Conservation (phyloP, 495 filamentous ascomycete species). For the Penicillium desertorum region DNA sequence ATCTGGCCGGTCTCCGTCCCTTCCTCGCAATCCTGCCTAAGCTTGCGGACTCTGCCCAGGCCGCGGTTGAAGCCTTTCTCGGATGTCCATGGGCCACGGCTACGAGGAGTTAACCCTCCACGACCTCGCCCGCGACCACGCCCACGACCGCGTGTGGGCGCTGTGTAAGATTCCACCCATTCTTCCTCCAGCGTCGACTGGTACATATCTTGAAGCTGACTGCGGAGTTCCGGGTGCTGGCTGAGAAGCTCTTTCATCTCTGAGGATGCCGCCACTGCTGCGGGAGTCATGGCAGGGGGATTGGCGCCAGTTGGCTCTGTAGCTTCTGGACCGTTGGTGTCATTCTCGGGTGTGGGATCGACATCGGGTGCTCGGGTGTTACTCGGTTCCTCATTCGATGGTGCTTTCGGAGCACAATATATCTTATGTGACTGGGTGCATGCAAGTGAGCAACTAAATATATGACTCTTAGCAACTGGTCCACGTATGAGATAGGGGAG, state of each 20-base stretch:
- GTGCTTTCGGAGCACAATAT: slow-evolving; percentile 44
- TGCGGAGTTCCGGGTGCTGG: slow-evolving; percentile 51
- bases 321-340: not conserved
- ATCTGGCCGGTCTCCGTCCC: slow-evolving; percentile 34
- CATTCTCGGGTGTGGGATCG: slow-evolving; percentile 15
- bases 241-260: slow-evolving; percentile 53
- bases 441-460: slow-evolving; percentile 62
- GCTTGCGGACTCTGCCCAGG: slow-evolving; percentile 41
- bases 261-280: slow-evolving; percentile 33
- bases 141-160: slow-evolving; percentile 22
- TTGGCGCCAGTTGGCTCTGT: slow-evolving; percentile 9
- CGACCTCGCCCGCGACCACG: slow-evolving; percentile 46
- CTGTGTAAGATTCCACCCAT: slow-evolving; percentile 39
- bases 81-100: slow-evolving; percentile 43
- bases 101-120: slow-evolving; percentile 33
- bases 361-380: slow-evolving; percentile 16
- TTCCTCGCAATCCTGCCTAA: slow-evolving; percentile 42
- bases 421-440: slow-evolving; percentile 67
- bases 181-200: slow-evolving; percentile 49
- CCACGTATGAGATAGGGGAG: not conserved
- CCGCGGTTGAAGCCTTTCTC: slow-evolving; percentile 50
- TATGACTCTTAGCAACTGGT: slow-evolving; percentile 12
- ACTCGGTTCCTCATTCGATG: slow-evolving; percentile 35
- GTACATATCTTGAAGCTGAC: slow-evolving; percentile 53
- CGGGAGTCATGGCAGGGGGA: not conserved